A percentile compares a stretch with the other conserved stretches of the same genome.
phyloP scores from a whole-genome alignment of 345 rosid genomes.

The Lepidium aucheri region DNA sequence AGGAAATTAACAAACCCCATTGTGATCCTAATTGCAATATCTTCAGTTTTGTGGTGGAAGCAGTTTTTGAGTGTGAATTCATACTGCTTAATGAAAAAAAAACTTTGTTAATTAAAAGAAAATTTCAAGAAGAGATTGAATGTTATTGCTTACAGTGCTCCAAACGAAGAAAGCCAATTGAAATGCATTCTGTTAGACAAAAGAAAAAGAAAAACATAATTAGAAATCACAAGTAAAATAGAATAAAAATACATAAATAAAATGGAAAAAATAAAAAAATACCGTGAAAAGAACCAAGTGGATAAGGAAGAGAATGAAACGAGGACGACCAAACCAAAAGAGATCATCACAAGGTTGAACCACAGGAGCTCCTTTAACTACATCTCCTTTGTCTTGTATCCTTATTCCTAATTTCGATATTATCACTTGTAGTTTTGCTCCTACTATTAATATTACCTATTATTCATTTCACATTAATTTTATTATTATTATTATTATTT shows the following conservation, averaged over 20 bases:
- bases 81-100: slow-evolving; percentile 38
- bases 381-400: slow-evolving; percentile 77
- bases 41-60: slow-evolving; percentile 43
- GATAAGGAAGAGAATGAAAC: slow-evolving; percentile 73
- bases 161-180: slow-evolving; percentile 79
- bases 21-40: slow-evolving; percentile 52
- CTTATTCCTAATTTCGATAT: slow-evolving; percentile 75
- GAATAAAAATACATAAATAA: background rate
- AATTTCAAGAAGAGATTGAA: background rate
- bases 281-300: slow-evolving; percentile 93
- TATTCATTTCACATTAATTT: background rate
- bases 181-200: slow-evolving; percentile 75
- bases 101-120: background rate
- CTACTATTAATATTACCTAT: slow-evolving; percentile 51
- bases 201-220: background rate
- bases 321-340: slow-evolving; percentile 94
- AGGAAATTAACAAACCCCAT: slow-evolving; percentile 59
- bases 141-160: slow-evolving; percentile 48
- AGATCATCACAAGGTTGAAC: slow-evolving; percentile 88
- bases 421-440: slow-evolving; percentile 78
- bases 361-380: slow-evolving; percentile 84
- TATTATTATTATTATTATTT: background rate
- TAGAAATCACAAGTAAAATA: background rate
- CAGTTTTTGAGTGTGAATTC: slow-evolving; percentile 43
- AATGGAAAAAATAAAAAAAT: background rate